Conservation (phyloP, 2,329 filamentous ascomycete genomes). For the Monilinia fructigena region DNA sequence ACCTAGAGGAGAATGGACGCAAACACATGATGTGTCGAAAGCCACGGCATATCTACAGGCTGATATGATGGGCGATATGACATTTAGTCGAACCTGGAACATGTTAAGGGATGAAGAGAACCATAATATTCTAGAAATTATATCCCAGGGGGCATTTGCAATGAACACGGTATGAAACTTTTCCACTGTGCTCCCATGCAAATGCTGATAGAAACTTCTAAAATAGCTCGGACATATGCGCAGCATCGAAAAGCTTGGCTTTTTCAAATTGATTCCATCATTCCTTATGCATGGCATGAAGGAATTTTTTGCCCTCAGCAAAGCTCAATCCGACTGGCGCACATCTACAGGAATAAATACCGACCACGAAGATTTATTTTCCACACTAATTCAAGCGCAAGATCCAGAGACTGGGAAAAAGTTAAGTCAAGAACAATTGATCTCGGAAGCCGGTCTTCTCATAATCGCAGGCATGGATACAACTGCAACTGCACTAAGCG, state of each 20-base stretch:
- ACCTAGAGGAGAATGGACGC: neutral
- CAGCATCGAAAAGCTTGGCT: neutral
- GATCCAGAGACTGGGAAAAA: neutral
- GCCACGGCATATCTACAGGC: neutral
- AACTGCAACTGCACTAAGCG: neutral
- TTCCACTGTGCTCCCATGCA: neutral
- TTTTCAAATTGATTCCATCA: neutral
- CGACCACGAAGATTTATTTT: neutral
- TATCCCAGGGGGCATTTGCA: neutral
- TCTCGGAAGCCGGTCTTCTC: conserved; percentile 1
- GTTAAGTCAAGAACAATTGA: conserved; percentile 1
- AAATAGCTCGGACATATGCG: conserved; percentile 11
- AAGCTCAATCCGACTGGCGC: conserved; percentile 2
- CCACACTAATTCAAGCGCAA: neutral
- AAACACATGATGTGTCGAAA: neutral
- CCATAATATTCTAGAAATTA: neutral
- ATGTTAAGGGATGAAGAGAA: neutral
- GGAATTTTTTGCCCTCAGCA: neutral
- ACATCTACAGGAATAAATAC: neutral
- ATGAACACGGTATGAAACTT: conserved; percentile 12
- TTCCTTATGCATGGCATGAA: neutral
- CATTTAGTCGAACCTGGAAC: conserved; percentile 3
- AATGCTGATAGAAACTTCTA: neutral
- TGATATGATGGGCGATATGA: conserved; percentile 9
- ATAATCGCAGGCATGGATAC: conserved; percentile 14